Base-by-base conservation (phyloP, 768 basidiomycete species). In the Agrocybe chaxingu region DNA sequence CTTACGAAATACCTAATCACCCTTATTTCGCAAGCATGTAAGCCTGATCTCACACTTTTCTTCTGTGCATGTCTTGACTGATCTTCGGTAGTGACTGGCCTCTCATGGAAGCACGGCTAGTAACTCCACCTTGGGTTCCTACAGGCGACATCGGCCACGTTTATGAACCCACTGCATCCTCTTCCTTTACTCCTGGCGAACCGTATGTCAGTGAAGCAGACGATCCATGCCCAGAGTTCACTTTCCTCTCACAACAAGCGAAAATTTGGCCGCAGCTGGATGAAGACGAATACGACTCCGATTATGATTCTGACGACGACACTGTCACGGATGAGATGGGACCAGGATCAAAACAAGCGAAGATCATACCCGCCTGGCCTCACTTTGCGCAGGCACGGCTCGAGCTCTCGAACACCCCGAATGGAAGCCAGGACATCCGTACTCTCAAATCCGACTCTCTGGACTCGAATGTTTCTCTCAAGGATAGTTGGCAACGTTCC, bases 11-110 rank as follows among this genome's bases (percentile, higher is more conserved):
- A 37, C 62, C 59, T n/a, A 53, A 52, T 30, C 68, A 69, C 51
- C 59, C 66, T 0, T 69, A 66, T 51, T 69, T 69, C 42, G 58
- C 51, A 39, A 61, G 62, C 33, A 46, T 66, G 68, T 69, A 38
- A 53, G 68, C 59, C 9, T 29, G 10, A 32, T 33, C 30, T 45
- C 24, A 24, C 29, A 4, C 19, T 8, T 30, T 40, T 30, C 12
- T 40, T 7, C 16, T 16, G 2, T 29, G 8, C n/a, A 1, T 18
- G 24, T 12, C 16, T 8, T 41, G n/a, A 53, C 19, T 45, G 9
- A 33, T 16, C 18, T 30, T 9, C 12, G 18, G 31, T 45, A 67
- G 67, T 5, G 57, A 69, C 41, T 67, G 67, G 67, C 52, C 47
- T 4, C 52, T 58, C 2, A 56, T 65, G 53, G 58, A 63, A 48